Conservation (phyloP, 2,329 filamentous ascomycete species). For the Tolypocladium ovalisporum region DNA sequence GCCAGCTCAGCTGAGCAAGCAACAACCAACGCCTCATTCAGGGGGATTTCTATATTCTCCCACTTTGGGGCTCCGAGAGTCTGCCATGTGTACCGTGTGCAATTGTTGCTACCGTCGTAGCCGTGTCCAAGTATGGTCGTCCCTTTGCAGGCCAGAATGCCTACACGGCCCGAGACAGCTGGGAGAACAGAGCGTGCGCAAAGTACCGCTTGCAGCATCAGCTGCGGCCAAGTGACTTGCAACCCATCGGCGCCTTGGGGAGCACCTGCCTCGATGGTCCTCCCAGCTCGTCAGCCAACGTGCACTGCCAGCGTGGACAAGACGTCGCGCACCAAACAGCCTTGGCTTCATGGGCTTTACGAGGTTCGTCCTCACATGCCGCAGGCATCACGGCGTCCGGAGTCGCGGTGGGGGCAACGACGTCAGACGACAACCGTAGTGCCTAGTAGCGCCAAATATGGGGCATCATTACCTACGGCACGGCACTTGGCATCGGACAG, state of each 20-base stretch:
- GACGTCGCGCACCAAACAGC: neutral
- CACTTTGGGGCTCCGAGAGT: neutral
- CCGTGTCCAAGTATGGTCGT: neutral
- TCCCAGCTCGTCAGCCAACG: neutral
- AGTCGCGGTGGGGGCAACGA: neutral
- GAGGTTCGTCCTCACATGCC: neutral
- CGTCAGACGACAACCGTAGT: neutral
- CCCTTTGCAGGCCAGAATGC: neutral
- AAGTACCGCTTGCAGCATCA: neutral
- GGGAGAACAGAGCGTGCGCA: neutral
- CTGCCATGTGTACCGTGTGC: neutral
- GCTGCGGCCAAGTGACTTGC: neutral
- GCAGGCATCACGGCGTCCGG: neutral
- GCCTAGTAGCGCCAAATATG: neutral
- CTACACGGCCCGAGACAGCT: neutral
- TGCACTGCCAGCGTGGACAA: too few species aligned
- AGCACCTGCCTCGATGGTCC: too few species aligned
- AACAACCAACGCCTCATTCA: neutral
- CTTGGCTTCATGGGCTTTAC: neutral
- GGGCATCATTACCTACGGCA: too few species aligned
- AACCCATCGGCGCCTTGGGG: too few species aligned
- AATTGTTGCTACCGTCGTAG: neutral
- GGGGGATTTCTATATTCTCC: neutral
- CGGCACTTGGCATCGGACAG: neutral
- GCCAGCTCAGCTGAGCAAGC: neutral